These are phyloP conservation scores for Lactarius hengduanensis DNA, from an alignment of 768 basidiomycete species.

Conservation along the genomic window DNA sequence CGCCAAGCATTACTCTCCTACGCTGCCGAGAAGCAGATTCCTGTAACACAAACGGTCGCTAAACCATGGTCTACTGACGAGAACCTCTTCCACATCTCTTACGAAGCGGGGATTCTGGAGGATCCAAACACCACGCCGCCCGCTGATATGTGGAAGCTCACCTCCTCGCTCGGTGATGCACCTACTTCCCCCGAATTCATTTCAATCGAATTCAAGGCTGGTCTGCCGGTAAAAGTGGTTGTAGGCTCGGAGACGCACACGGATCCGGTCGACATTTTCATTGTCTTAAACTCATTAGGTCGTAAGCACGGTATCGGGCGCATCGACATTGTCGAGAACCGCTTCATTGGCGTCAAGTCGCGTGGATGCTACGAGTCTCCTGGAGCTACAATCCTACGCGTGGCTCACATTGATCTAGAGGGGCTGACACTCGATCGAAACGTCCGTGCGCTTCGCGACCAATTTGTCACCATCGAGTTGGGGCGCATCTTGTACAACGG, in stretches of 20 bases:
- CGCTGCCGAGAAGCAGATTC: slow-evolving; percentile 84
- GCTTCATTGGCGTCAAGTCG: slow-evolving; percentile 98
- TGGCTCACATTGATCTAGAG: slow-evolving; percentile 94
- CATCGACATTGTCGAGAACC: slow-evolving; percentile 99
- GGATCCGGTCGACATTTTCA: slow-evolving; percentile 94
- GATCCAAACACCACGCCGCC: slow-evolving; percentile 95
- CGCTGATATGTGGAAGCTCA: slow-evolving; percentile 98
- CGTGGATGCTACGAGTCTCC: slow-evolving; percentile 99
- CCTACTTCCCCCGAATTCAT: slow-evolving; percentile 78
- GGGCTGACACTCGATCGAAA: slow-evolving; percentile 98
- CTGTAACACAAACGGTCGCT: slow-evolving; percentile 90
- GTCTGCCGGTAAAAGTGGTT: slow-evolving; percentile 82
- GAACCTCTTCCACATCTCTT: slow-evolving; percentile 99
- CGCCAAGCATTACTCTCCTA: slow-evolving; percentile 90
- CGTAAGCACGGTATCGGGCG: slow-evolving; percentile 95
- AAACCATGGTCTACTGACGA: slow-evolving; percentile 99
- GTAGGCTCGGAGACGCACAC: slow-evolving; percentile 62
- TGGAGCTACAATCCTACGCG: slow-evolving; percentile 92
- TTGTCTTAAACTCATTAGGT: slow-evolving; percentile 85
- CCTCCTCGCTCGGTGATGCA: slow-evolving; percentile 75
- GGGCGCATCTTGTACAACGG: slow-evolving; percentile 96
- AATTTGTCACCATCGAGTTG: slow-evolving; percentile 89
- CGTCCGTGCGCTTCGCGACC: slow-evolving; percentile 90
- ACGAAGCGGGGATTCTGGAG: slow-evolving; percentile 98
- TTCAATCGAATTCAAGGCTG: slow-evolving; percentile 79